These are phyloP conservation scores for Lactarius vividus DNA, from an alignment of 768 basidiomycete species.

Conservation along the genomic window DNA sequence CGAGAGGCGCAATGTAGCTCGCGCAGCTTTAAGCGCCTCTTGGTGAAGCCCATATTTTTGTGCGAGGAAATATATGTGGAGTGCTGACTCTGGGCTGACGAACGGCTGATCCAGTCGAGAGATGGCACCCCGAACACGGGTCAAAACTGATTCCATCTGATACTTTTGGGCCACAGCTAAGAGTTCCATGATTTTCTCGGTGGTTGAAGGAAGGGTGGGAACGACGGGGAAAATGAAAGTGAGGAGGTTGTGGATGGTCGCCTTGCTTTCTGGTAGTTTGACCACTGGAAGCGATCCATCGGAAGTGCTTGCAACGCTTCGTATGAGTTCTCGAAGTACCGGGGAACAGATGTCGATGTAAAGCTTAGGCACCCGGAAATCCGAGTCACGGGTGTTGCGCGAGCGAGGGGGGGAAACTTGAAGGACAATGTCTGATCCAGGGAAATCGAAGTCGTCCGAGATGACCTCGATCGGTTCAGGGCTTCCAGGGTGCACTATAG, in stretches of 20 bases:
- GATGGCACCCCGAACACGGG: not conserved
- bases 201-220: not conserved
- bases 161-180: not conserved
- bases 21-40: not conserved
- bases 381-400: too few species aligned
- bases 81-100: not conserved
- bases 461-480: not conserved
- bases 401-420: not conserved
- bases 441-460: not conserved
- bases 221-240: not conserved
- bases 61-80: not conserved
- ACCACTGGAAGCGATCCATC: not conserved
- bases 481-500: not conserved
- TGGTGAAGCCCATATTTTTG: not conserved
- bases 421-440: not conserved
- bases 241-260: not conserved
- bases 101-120: not conserved
- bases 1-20: not conserved
- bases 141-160: not conserved
- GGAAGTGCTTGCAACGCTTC: not conserved
- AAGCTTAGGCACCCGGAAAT: constrained; percentile 24
- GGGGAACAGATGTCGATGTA: constrained; percentile 43
- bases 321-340: constrained; percentile 34
- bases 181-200: not conserved
- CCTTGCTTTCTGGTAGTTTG: not conserved